phyloP scores from a whole-genome alignment of 306 rosid genomes.

The Begonia masoniana region DNA sequence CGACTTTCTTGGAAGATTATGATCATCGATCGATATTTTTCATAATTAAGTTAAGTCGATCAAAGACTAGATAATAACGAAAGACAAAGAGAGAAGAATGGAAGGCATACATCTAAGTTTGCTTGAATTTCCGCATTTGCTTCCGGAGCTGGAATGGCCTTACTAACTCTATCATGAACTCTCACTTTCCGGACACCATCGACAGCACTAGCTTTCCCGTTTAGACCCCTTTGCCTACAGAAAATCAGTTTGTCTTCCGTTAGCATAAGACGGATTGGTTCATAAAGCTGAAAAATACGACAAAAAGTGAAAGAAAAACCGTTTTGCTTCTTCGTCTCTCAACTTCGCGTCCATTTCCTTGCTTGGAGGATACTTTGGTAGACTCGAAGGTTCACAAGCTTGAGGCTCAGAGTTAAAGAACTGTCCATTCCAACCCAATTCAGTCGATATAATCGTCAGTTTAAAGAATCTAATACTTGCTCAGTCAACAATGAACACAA shows the following conservation, averaged over 20 bases:
- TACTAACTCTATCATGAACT: constrained; percentile 60
- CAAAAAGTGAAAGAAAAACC: constrained; percentile 30
- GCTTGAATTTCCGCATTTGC: constrained; percentile 91
- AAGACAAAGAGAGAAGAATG: neutral
- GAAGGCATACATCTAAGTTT: constrained; percentile 71
- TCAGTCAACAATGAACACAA: no score
- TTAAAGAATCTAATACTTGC: no score
- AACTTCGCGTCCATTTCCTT: constrained; percentile 87
- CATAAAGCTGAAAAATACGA: constrained; percentile 8
- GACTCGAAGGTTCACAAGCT: constrained; percentile 85
- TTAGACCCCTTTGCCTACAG: constrained; percentile 63
- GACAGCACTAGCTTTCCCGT: constrained; percentile 46
- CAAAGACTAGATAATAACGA: neutral
- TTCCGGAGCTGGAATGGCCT: constrained; percentile 90
- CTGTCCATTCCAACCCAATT: constrained; percentile 21
- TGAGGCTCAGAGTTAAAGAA: constrained; percentile 69
- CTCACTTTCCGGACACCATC: constrained; percentile 60
- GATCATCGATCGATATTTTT: no score
- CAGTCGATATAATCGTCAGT: no score
- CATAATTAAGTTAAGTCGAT: no score
- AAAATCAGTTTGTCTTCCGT: constrained; percentile 14
- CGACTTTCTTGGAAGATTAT: neutral
- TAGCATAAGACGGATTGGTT: constrained; percentile 13
- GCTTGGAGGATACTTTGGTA: constrained; percentile 95
- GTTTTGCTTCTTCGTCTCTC: constrained; percentile 94